These are phyloP conservation scores for Iris macrosiphon DNA, from an alignment of 106 monocot genomes.

Conservation along the genomic window DNA sequence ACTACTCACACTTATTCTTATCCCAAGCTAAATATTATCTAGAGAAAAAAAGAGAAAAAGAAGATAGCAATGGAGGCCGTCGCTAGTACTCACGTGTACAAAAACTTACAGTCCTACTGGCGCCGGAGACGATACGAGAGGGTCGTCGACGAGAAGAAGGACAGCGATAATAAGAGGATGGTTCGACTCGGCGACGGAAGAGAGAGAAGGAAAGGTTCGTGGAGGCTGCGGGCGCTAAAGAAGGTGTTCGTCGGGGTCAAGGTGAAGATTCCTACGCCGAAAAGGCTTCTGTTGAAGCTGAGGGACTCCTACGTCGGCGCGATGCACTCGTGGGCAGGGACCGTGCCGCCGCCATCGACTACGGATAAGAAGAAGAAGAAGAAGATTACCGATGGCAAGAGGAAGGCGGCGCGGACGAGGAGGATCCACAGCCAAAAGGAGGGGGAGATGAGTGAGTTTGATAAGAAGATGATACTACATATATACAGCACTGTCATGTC, in stretches of 20 bases:
- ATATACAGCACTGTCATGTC: slow-evolving; percentile 11
- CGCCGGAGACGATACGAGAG: slow-evolving; percentile 8
- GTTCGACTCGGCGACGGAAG: slow-evolving; percentile 13
- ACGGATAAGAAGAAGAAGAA: no score
- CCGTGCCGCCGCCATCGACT: not conserved
- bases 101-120: slow-evolving; percentile 26
- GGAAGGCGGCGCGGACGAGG: slow-evolving; percentile 15
- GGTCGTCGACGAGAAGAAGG: not conserved
- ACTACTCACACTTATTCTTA: no score
- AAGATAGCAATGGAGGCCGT: slow-evolving; percentile 11
- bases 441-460: slow-evolving; percentile 7
- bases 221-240: slow-evolving; percentile 3
- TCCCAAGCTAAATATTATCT: no score
- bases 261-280: not conserved
- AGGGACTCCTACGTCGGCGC: slow-evolving; percentile 21
- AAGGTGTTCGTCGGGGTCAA: not conserved
- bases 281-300: slow-evolving; percentile 4
- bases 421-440: slow-evolving; percentile 23
- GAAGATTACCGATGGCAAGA: not conserved
- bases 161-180: not conserved
- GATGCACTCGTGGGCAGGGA: slow-evolving; percentile 26
- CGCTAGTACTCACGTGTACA: slow-evolving; percentile 3
- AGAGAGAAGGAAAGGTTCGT: not conserved
- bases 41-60: no score
- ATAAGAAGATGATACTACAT: slow-evolving; percentile 20